phyloP scores from a whole-genome alignment of 1,284 basidiomycete genomes.

The Puccinia horiana region DNA sequence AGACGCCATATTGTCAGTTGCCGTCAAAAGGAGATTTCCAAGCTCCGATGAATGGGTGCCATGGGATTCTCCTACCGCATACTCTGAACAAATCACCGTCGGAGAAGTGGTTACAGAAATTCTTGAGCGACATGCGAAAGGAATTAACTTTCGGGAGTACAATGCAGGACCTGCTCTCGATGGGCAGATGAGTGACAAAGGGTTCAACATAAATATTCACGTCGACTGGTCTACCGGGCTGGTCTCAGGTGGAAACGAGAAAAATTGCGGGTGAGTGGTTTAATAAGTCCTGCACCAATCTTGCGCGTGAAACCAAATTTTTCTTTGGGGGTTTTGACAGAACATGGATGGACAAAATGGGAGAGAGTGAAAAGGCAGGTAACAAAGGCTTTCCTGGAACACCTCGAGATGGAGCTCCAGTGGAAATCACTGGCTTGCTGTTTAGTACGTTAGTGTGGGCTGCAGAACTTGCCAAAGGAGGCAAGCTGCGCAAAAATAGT shows the following conservation, averaged over 20 bases:
- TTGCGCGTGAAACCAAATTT: neutral
- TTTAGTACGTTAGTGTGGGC: conserved; percentile 93
- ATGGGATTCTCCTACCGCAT: conserved; percentile 84
- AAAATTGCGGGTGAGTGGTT: conserved; percentile 58
- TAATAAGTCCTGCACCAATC: neutral
- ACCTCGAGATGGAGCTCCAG: conserved; percentile 88
- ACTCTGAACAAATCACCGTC: conserved; percentile 74
- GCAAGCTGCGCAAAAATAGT: conserved; percentile 85
- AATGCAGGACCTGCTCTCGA: conserved; percentile 95
- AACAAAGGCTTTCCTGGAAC: conserved; percentile 93
- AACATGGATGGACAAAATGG: conserved; percentile 98
- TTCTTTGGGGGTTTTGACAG: conserved; percentile 64
- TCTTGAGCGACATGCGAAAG: conserved; percentile 85
- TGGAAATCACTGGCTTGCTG: conserved; percentile 90
- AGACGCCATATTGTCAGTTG: conserved; percentile 73
- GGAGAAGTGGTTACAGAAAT: conserved; percentile 96
- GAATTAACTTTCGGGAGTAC: conserved; percentile 91
- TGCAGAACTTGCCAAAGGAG: conserved; percentile 67
- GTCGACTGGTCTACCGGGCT: conserved; percentile 95
- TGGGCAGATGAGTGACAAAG: conserved; percentile 87
- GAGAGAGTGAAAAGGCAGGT: conserved; percentile 82
- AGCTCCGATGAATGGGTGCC: conserved; percentile 87
- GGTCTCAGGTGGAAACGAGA: conserved; percentile 80
- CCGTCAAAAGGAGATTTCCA: conserved; percentile 87
- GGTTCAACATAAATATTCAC: conserved; percentile 88